A percentile compares a stretch with the other conserved stretches of the same genome.
Conservation (phyloP, 768 basidiomycete genomes). For the Zangia roseola region DNA sequence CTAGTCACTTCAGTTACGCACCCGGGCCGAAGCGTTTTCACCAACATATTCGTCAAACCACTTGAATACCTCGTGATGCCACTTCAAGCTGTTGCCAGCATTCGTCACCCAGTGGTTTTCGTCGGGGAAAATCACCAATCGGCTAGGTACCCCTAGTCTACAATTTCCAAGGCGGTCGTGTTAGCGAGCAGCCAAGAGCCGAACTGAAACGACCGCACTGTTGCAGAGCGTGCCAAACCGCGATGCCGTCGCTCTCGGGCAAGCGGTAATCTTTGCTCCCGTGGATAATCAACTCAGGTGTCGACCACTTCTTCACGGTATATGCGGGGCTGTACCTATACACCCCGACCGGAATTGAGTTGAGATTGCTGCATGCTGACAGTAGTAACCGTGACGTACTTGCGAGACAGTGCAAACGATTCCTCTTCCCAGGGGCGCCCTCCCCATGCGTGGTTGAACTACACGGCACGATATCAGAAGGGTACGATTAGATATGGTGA, state of each 20-base stretch:
- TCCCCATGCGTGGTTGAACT: slow-evolving; percentile 90
- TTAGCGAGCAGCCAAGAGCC: neutral
- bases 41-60: slow-evolving; percentile 81
- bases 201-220: slow-evolving; percentile 48
- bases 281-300: slow-evolving; percentile 82
- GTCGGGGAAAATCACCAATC: slow-evolving; percentile 81
- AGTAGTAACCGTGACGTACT: slow-evolving; percentile 43
- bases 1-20: slow-evolving; percentile 11
- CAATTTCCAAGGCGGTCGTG: neutral
- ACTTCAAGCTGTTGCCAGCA: slow-evolving; percentile 84
- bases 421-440: slow-evolving; percentile 75
- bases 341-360: neutral
- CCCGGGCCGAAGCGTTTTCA: slow-evolving; percentile 5
- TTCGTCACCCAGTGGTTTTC: slow-evolving; percentile 94
- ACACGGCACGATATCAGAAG: neutral
- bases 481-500: neutral
- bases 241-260: slow-evolving; percentile 81
- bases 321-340: slow-evolving; percentile 74
- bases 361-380: neutral
- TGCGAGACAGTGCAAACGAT: slow-evolving; percentile 50
- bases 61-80: slow-evolving; percentile 92
- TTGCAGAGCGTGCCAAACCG: slow-evolving; percentile 81
- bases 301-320: slow-evolving; percentile 82
- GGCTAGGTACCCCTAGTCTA: slow-evolving; percentile 69
- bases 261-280: slow-evolving; percentile 87